Evolutionary conservation across 1,284 basidiomycete genomes (phyloP), one percentile per base, ranked within the genome.

Genomic region (Xerocomus tenax): DNA sequence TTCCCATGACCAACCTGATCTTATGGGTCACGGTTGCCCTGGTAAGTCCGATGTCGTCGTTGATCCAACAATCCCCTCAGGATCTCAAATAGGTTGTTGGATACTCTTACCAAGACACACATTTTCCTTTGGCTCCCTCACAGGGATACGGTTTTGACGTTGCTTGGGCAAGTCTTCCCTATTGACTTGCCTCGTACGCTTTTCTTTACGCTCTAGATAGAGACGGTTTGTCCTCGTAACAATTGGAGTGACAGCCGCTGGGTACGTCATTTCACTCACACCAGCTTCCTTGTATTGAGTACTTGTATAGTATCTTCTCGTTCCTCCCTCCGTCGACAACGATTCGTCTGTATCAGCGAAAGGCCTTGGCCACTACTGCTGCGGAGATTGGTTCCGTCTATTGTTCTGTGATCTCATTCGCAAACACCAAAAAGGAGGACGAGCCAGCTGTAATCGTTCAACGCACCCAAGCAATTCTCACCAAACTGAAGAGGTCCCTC

Each of bases 1-100:
- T 81, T 2, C 81, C 82, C 0, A 81, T 90, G 71, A 82, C 75
- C 36, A 81, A 81, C 48, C 73, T 90, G 45, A 81, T 94, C 45
- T 80, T 84, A 54, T 81, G 82, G 51, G 80, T 91, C 1, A 91
- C 88, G 0, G 66, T 76, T 13, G 74, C 74, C 28, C 65, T 91
- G 63, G 86, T 84, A 35, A 70, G 68, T 30, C 4, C n/a, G 32
- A 35, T 18, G 8, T 30, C 16, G 34, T 5, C 38, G 25, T 35
- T 3, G 16, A 38, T 18, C 3, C 16, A 6, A 29, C 26, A 18
- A 15, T 25, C 32, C 3, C 7, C 5, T 29, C n/a, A 8, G n/a
- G 12, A 6, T 3, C 42, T 48, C 23, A 49, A 1, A 44, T 48
- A 84, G 82, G 74, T 89, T 0, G 61, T 88, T 40, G 87, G 86